Evolutionary conservation across 768 basidiomycete genomes (phyloP).

Genomic region (Calvatia gigantea): DNA sequence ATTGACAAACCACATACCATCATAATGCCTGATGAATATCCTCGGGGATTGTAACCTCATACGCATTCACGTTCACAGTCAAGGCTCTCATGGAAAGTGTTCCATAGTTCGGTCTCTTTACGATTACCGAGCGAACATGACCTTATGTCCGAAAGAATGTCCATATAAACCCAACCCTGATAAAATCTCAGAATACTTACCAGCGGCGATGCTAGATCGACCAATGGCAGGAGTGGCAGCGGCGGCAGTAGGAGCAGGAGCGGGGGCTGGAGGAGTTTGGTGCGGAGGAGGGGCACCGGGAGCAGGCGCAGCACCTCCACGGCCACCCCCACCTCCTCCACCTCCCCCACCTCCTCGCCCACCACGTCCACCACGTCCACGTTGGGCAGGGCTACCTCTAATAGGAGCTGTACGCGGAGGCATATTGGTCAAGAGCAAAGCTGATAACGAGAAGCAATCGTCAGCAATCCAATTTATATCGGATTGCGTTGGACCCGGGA

Average conservation of each 20-base stretch:
- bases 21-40: conserved; percentile 72
- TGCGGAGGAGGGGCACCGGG: conserved; percentile 21
- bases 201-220: conserved; percentile 1
- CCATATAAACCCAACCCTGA: background rate
- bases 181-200: background rate
- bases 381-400: conserved; percentile 19
- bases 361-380: conserved; percentile 25
- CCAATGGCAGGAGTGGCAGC: background rate
- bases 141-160: conserved; percentile 3
- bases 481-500: background rate
- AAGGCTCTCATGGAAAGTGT: conserved; percentile 37
- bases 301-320: conserved; percentile 22
- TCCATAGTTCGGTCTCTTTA: conserved; percentile 65
- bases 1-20: conserved; percentile 47
- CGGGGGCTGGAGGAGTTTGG: conserved; percentile 14
- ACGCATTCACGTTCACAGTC: conserved; percentile 58
- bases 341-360: background rate
- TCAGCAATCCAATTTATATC: conserved; percentile 1
- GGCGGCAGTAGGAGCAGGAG: background rate
- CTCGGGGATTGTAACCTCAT: conserved; percentile 56
- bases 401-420: conserved; percentile 33
- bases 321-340: background rate
- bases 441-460: background rate
- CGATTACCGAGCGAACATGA: conserved; percentile 56
- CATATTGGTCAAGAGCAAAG: conserved; percentile 25